Percentiles rank a stretch among this genome's conserved stretches.
phyloP scores from a whole-genome alignment of 2,329 filamentous ascomycete genomes.

The Colletotrichum chlorophyti region DNA sequence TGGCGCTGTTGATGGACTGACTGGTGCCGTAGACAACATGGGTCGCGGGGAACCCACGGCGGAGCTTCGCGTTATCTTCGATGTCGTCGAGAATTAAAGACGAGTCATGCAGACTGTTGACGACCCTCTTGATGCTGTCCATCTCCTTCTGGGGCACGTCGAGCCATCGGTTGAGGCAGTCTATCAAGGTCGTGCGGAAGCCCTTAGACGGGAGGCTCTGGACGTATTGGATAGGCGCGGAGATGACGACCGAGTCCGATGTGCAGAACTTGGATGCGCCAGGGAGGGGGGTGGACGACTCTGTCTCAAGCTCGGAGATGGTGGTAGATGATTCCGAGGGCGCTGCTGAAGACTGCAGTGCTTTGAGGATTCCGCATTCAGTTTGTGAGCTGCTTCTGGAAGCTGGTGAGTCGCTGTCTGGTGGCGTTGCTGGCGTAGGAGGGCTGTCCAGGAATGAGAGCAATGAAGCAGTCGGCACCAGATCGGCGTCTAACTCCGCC shows the following conservation, averaged over 20 bases:
- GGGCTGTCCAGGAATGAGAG: not conserved
- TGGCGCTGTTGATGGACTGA: constrained; percentile 88
- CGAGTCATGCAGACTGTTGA: not conserved
- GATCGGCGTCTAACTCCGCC: not conserved
- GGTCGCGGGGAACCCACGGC: constrained; percentile 80
- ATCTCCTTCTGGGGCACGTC: not conserved
- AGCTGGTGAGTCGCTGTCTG: not conserved
- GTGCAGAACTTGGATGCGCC: not conserved
- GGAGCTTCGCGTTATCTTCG: constrained; percentile 78
- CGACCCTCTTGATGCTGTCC: not conserved
- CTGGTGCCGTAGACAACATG: constrained; percentile 84
- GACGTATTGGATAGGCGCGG: not conserved
- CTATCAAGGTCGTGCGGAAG: not conserved
- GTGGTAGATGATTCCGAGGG: not conserved
- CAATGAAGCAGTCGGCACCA: not conserved
- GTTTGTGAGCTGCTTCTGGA: not conserved
- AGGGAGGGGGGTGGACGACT: not conserved
- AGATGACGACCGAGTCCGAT: not conserved
- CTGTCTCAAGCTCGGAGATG: not conserved
- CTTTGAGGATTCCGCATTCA: not conserved
- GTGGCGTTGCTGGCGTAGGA: not conserved
- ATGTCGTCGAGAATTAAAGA: constrained; percentile 72
- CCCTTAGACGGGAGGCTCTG: not conserved
- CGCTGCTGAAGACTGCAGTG: not conserved
- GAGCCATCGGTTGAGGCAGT: not conserved